Evolutionary conservation across 768 basidiomycete genomes (phyloP), one percentile per base, ranked within the genome.

Genomic region (Tubosaeta sp.): DNA sequence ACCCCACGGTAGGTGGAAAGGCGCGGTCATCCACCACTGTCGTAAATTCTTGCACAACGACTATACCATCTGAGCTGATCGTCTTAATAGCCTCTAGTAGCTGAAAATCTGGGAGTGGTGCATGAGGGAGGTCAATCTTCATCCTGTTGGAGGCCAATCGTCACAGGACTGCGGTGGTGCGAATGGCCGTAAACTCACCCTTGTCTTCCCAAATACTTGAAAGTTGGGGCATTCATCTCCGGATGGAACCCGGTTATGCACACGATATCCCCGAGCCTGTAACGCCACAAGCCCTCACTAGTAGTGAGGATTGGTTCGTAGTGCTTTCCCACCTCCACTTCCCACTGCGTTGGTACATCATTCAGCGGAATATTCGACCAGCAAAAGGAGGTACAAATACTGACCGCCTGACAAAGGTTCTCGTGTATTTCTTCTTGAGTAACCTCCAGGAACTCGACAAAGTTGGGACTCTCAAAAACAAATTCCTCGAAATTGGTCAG

Each of bases 271-370:
- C 64, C 57, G 4, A 60, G 45, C 17, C 26, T 52, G 19, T 65
- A 63, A 19, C 61, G 54, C 64, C 64, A 65, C 33, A 65, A 45
- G 1, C 64, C 64, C 14, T 58, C 54, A 25, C 45, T 56, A 1
- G 58, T 65, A 22, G 60, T 65, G 33, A 63, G 19, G 11, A 65
- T 43, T 1, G 58, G 48, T 17, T 65, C 61, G 41, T 66, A 64
- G 1, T 39, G 45, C 22, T 56, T 56, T 5, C 56, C 59, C 9
- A 55, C 48, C 22, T 61, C 44, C n/a, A 57, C 48, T n/a, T 59
- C 55, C 57, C 59, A 64, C 57, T 65, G 22, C 16, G 2, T 44
- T 14, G n/a, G 5, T 4, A 25, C 16, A 19, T 17, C 12, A 14
- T 60, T 19, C 47, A 50, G 7, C 10, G 19, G 1, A 54, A 25